These are phyloP conservation scores for Globisporangium spiculum DNA, from an alignment of 352 stramenopile genomes.

Conservation along the genomic window DNA sequence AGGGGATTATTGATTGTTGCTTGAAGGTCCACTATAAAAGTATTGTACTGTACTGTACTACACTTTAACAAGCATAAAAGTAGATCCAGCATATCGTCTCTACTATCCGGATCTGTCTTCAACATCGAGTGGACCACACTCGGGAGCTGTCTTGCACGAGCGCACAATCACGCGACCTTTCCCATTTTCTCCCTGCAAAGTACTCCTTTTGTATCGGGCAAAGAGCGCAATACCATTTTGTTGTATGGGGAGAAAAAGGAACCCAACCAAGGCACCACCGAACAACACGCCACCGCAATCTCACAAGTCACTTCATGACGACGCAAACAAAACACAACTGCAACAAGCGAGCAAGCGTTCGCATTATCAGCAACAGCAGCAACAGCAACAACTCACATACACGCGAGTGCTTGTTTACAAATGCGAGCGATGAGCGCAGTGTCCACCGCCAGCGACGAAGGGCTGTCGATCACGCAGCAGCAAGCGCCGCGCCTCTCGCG, in stretches of 20 bases:
- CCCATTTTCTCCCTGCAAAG: too few species aligned
- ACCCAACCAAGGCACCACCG: too few species aligned
- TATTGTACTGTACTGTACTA: too few species aligned
- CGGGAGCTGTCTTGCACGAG: background rate
- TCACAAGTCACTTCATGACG: too few species aligned
- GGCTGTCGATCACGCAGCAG: background rate
- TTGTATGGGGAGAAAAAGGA: too few species aligned
- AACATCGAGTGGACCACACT: background rate
- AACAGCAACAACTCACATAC: background rate
- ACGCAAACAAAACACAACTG: too few species aligned
- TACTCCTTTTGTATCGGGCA: too few species aligned
- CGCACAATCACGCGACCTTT: background rate
- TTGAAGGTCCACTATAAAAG: too few species aligned
- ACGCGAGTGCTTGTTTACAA: background rate
- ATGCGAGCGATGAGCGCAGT: background rate
- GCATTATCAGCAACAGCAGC: background rate
- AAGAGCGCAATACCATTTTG: too few species aligned
- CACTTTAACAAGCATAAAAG: too few species aligned
- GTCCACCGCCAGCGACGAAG: slow-evolving; percentile 10
- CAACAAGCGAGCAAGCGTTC: background rate
- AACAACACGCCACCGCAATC: too few species aligned
- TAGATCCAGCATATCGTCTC: background rate
- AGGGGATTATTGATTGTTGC: too few species aligned
- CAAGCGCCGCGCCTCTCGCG: slow-evolving; percentile 27
- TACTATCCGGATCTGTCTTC: background rate